Percentiles rank a stretch among this genome's conserved stretches.
phyloP scores from a whole-genome alignment of 148 eudicot genomes.

The Simmondsia chinensis region DNA sequence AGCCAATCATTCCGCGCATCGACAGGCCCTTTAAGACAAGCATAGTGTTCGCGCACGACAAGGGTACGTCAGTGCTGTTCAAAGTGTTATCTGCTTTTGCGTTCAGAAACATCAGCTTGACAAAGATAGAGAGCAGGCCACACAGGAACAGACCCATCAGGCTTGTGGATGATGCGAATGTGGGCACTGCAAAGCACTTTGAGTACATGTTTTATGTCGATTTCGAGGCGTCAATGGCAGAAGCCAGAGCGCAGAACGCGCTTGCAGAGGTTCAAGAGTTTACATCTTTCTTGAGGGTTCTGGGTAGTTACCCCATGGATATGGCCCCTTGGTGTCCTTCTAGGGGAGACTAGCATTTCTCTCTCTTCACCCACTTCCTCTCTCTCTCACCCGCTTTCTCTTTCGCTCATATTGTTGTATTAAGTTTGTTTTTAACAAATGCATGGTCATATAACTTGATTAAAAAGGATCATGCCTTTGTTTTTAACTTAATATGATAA shows the following conservation, averaged over 20 bases:
- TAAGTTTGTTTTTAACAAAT: too few relatives aligned
- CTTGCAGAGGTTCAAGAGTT: constrained; percentile 93
- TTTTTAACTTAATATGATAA: too few relatives aligned
- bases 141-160: constrained; percentile 77
- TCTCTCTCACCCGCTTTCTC: too few relatives aligned
- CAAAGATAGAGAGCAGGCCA: constrained; percentile 94
- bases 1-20: constrained; percentile 79
- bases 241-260: constrained; percentile 85
- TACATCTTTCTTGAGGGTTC: constrained; percentile 80
- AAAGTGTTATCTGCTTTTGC: constrained; percentile 97
- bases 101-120: constrained; percentile 73
- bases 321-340: constrained; percentile 88
- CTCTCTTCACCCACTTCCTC: not conserved
- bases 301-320: constrained; percentile 98
- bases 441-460: too few relatives aligned
- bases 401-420: too few relatives aligned
- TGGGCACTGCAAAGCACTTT: constrained; percentile 89
- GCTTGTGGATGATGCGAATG: constrained; percentile 71
- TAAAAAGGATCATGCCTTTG: too few relatives aligned
- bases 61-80: constrained; percentile 86
- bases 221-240: constrained; percentile 96
- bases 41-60: constrained; percentile 88
- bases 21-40: constrained; percentile 95
- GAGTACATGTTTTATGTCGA: constrained; percentile 98
- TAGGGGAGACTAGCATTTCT: constrained; percentile 14